Base-by-base conservation (phyloP, 2,329 filamentous ascomycete genomes). In the Cladophialophora psammophila region DNA sequence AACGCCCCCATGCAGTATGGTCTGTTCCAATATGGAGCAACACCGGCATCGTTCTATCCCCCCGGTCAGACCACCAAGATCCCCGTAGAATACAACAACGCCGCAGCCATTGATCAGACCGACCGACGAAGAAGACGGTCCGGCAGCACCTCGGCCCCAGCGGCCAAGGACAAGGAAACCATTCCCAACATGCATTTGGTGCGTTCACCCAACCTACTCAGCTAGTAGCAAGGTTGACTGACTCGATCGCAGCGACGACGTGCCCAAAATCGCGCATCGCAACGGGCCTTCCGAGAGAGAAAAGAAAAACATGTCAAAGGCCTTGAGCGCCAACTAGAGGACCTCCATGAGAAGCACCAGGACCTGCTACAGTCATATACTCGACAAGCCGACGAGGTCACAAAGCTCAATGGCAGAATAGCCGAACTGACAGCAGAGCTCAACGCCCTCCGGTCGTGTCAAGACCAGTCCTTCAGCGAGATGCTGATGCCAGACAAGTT, bases 221-320 rank as follows among this genome's bases (percentile, higher is more conserved):
- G 18, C 12, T 13, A 58, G 15, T 26, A 12, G 50, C 67, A 62
- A 59, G 20, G 60, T 26, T 36, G 9, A 66, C 65, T 70, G 64
- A 70, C 58, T 60, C 26, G 7, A 12, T 58, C 38, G 55, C 75
- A 96, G 93, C 96, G 96, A 82, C 90, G 93, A 48, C 98, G 98
- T 82, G 95, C 95, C 12, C 94, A 97, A 77, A 97, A 97, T 74
- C 87, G 94, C 72, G 94, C 94, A 8, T 94, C 94, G 5, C 94
- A 97, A 80, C 88, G 94, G 65, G 94, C 94, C 5, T 97, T 97
- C 85, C 88, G 94, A 62, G 94, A 97, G 79, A 91, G 94, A 69
- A 97, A 97, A 81, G 94, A 97, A 79, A 95, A 91, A 81, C 94
- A 96, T 74, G 78, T 96, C 56, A 93, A 93, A 77, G 91, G 94